A percentile compares a stretch with the other conserved stretches of the same genome.
These are phyloP conservation scores for Thermothielavioides terrestris DNA, from an alignment of 495 filamentous ascomycete genomes.

Conservation along the genomic window DNA sequence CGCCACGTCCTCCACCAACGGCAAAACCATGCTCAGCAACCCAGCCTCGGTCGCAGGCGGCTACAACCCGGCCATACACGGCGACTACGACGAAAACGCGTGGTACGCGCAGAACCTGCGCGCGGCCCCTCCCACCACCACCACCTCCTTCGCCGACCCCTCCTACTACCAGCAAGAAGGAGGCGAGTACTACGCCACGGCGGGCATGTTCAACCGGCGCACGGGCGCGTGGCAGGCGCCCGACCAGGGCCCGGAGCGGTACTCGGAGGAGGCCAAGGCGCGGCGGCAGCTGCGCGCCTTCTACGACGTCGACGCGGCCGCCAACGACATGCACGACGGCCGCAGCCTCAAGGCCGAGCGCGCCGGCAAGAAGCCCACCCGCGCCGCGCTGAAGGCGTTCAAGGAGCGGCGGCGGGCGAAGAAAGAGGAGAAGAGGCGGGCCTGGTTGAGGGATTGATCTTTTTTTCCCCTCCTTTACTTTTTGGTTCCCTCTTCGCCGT, in stretches of 20 bases:
- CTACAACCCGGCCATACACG: constrained; percentile 94
- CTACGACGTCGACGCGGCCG: constrained; percentile 96
- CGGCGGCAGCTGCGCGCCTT: constrained; percentile 85
- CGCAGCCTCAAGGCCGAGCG: constrained; percentile 86
- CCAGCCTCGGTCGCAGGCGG: constrained; percentile 46
- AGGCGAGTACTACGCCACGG: constrained; percentile 60
- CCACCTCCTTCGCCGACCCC: constrained; percentile 54
- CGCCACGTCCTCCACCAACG: constrained; percentile 20
- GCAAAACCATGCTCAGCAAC: constrained; percentile 19
- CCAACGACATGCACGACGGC: constrained; percentile 87
- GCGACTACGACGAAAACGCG: constrained; percentile 88
- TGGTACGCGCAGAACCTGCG: constrained; percentile 64
- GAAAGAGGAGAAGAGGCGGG: constrained; percentile 91
- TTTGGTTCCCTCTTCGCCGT: background rate
- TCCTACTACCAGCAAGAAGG: constrained; percentile 20
- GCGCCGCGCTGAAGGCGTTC: constrained; percentile 69
- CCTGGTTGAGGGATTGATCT: constrained; percentile 75
- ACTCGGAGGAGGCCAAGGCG: constrained; percentile 85
- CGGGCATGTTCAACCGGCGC: constrained; percentile 82
- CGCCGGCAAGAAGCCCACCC: constrained; percentile 76
- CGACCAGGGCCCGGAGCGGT: constrained; percentile 45
- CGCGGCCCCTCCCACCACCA: constrained; percentile 4
- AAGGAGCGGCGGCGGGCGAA: constrained; percentile 61
- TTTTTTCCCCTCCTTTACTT: background rate
- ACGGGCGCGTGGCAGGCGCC: constrained; percentile 79